Base-by-base conservation (phyloP, 805 yeast genomes). In the Starmerella floricola region DNA sequence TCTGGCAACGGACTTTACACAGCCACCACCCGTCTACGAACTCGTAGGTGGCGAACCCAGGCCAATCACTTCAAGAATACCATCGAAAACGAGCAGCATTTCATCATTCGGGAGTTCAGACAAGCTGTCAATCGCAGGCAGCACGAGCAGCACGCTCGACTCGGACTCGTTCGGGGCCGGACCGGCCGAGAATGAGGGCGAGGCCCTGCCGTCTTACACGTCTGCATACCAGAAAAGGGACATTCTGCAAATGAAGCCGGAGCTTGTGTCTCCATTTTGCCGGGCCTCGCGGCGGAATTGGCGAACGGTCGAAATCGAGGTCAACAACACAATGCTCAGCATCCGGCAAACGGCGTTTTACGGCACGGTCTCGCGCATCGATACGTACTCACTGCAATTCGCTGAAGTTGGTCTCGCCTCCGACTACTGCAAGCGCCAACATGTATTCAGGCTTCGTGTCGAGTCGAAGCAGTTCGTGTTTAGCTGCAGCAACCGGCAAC, bases 281-380 rank as follows among this genome's bases (percentile, higher is more conserved):
- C 65, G 75, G 2, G 69, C 93, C 0, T 67, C 75, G 2, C 58
- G 66, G 8, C 66, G 94, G 47, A 69, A 73, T 10, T 87, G 97
- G 97, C 71, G 68, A 51, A 65, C 70, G 33, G 70, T 71, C 34
- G 65, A 80, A 18, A 66, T 84, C 59, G 93, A 81, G 55, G 64
- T 87, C 38, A 85, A 87, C 65, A 82, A 88, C 16, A 87, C 96
- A 1, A 94, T 84, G 62, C 63, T 87, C 28, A 81, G 81, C 59
- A 64, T 87, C 41, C 82, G 80, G 15, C 31, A 35, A 13, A 16
- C 26, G 5, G 8, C 15, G 5, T 17, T 37, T 13, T 64, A 67
- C 12, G 72, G 67, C 29, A 49, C 60, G 4, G 21, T 42, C 23
- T 18, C 18, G 52, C 59, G 15, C 21, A 37, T 41, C 28, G 39